A percentile compares a stretch with the other conserved stretches of the same genome.
phyloP scores from a whole-genome alignment of 106 monocot genomes.

The Phalaenopsis aphrodite region DNA sequence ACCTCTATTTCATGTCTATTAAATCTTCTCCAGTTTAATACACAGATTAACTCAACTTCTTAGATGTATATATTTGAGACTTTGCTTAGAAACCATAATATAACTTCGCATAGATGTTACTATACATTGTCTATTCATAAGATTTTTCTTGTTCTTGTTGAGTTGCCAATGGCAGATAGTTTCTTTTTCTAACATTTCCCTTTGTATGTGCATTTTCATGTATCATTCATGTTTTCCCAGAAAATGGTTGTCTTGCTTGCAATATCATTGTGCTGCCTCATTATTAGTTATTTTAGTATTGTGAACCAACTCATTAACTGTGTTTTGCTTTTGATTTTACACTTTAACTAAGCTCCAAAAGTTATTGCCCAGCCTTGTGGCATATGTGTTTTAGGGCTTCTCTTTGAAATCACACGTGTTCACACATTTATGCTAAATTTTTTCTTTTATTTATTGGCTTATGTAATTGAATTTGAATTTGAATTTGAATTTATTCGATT shows the following conservation, averaged over 20 bases:
- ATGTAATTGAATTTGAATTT: neutral
- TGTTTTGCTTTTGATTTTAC: neutral
- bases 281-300: neutral
- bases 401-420: neutral
- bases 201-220: neutral
- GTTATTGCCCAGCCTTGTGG: neutral
- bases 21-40: neutral
- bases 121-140: neutral
- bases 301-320: neutral
- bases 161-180: neutral
- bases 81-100: neutral
- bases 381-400: neutral
- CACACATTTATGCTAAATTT: neutral
- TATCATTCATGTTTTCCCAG: neutral
- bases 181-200: neutral
- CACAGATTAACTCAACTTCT: neutral
- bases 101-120: neutral
- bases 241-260: neutral
- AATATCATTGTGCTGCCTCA: neutral
- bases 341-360: neutral
- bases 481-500: neutral
- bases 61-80: neutral
- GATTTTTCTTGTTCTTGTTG: constrained; percentile 1
- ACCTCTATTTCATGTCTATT: neutral
- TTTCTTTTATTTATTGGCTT: neutral